Evolutionary conservation across 805 yeast genomes (phyloP).

Genomic region (Lipomyces oligophaga): DNA sequence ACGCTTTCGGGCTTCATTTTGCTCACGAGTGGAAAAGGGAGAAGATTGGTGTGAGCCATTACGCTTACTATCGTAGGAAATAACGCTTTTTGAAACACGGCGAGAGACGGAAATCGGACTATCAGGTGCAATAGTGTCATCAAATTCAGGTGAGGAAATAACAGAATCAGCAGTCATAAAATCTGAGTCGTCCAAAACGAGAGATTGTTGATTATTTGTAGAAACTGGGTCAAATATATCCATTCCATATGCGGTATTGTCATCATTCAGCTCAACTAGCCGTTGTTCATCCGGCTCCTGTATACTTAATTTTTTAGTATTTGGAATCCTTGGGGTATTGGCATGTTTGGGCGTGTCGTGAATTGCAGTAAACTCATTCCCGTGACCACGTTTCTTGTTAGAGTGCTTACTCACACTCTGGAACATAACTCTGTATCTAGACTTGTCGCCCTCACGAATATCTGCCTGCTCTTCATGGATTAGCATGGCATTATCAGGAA

Average conservation of each 20-base stretch:
- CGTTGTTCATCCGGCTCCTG: constrained; percentile 5
- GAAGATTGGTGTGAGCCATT: background rate
- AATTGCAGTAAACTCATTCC: constrained; percentile 11
- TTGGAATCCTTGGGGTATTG: background rate
- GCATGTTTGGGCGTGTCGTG: background rate
- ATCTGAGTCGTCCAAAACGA: background rate
- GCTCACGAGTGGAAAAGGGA: background rate
- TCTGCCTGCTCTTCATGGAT: constrained; percentile 12
- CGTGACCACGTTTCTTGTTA: constrained; percentile 19
- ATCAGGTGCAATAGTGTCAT: constrained; percentile 15
- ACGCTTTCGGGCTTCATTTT: background rate
- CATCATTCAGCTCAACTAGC: background rate
- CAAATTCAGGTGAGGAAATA: constrained; percentile 11
- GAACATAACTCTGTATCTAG: constrained; percentile 22
- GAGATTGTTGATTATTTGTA: background rate
- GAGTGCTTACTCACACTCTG: constrained; percentile 18
- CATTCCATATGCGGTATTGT: background rate
- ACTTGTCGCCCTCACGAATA: constrained; percentile 15
- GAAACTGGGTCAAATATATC: background rate
- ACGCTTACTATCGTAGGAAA: constrained; percentile 9
- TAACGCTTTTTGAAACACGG: constrained; percentile 16
- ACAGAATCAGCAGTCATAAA: background rate
- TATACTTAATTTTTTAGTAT: background rate
- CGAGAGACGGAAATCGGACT: constrained; percentile 18
- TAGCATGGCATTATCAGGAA: constrained; percentile 25